Conservation (phyloP, 176 grass and related monocot genomes). For the Calamus simplicifolius region DNA sequence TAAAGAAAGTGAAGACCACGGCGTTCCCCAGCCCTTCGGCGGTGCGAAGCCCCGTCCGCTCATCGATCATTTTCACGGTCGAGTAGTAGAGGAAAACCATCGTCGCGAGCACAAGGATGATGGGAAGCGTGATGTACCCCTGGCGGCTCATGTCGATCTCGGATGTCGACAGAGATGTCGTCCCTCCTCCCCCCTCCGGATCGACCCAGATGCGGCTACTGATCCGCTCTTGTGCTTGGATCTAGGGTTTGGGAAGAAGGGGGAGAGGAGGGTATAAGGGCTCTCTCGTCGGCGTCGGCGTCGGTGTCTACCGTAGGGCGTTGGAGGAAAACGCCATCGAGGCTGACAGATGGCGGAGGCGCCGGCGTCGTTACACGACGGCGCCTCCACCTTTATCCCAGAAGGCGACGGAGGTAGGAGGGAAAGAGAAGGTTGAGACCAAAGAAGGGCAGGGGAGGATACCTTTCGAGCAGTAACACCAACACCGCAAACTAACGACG, state of each 20-base stretch:
- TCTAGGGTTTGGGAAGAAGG: no score
- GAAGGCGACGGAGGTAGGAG: not conserved
- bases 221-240: no score
- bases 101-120: slow-evolving; percentile 65
- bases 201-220: no score
- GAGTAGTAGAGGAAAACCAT: slow-evolving; percentile 85
- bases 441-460: not conserved
- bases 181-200: no score
- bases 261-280: no score
- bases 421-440: not conserved
- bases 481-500: not conserved
- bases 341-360: not conserved
- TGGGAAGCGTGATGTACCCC: slow-evolving; percentile 83
- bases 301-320: no score
- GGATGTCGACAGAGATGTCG: no score
- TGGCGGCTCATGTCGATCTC: slow-evolving; percentile 1
- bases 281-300: no score
- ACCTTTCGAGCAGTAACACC: no score
- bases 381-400: not conserved
- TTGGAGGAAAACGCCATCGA: no score
- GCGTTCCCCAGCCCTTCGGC: slow-evolving; percentile 68
- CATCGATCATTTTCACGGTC: slow-evolving; percentile 64
- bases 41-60: slow-evolving; percentile 60
- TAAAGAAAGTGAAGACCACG: slow-evolving; percentile 39
- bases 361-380: not conserved